A percentile compares a stretch with the other conserved stretches of the same genome.
These are phyloP conservation scores for Suillus ampliporus DNA, from an alignment of 768 basidiomycete species.

Conservation along the genomic window DNA sequence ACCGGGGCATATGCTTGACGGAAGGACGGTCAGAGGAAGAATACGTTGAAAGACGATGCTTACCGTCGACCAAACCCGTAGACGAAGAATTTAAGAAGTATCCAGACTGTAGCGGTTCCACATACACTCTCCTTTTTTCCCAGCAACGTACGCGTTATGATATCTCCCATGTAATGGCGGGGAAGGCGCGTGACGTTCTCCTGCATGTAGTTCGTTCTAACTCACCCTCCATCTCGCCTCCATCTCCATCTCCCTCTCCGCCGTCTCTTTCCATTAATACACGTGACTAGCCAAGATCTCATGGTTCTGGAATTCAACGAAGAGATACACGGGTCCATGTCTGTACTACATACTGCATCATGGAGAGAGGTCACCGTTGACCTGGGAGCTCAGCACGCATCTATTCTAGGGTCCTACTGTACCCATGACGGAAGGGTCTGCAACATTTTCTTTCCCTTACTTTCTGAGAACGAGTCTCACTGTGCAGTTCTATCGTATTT, in stretches of 20 bases:
- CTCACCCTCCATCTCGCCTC: neutral
- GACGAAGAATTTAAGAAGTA: too few species aligned
- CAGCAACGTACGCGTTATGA: too few species aligned
- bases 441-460: conserved; percentile 8
- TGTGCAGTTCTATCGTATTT: neutral
- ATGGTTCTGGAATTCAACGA: too few species aligned
- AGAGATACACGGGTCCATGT: conserved; percentile 44
- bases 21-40: too few species aligned
- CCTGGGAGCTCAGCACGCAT: neutral
- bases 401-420: conserved; percentile 20
- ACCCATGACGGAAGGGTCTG: neutral
- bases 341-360: conserved; percentile 49
- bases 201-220: neutral
- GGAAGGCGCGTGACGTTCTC: conserved; percentile 45
- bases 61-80: too few species aligned
- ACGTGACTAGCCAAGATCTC: conserved; percentile 45
- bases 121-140: too few species aligned
- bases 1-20: too few species aligned
- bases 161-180: conserved; percentile 60
- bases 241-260: neutral
- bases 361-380: conserved; percentile 26
- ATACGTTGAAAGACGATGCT: too few species aligned
- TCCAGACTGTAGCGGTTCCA: too few species aligned
- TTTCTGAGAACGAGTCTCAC: neutral
- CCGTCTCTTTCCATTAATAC: neutral